These are phyloP conservation scores for Buddleja alternifolia DNA, from an alignment of 257 asterid genomes.

Conservation along the genomic window DNA sequence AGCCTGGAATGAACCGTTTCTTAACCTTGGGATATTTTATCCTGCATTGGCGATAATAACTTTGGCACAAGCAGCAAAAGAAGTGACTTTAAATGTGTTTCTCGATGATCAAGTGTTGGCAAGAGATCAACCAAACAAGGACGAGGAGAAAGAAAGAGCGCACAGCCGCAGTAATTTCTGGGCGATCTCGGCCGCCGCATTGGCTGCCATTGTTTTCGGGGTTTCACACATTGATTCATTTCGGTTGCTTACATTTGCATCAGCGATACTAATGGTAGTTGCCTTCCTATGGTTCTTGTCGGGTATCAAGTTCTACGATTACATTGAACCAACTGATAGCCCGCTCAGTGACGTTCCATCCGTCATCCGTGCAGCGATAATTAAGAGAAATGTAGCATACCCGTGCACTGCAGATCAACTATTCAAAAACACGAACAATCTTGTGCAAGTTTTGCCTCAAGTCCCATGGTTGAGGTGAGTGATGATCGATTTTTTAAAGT, in stretches of 20 bases:
- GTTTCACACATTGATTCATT: background rate
- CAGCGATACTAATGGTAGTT: background rate
- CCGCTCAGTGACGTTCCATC: background rate
- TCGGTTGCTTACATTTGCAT: background rate
- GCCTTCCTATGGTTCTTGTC: constrained; percentile 13
- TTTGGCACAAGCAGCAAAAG: constrained; percentile 26
- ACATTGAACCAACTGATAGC: background rate
- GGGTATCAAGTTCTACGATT: background rate
- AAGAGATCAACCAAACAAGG: background rate
- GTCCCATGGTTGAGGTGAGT: constrained; percentile 29
- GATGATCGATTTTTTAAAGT: too few relatives aligned
- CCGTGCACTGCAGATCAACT: background rate
- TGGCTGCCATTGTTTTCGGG: constrained; percentile 1
- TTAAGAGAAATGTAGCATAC: background rate
- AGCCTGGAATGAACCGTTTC: background rate
- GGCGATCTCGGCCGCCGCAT: background rate
- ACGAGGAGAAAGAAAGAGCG: constrained; percentile 7
- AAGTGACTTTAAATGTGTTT: constrained; percentile 3
- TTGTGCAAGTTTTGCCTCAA: background rate
- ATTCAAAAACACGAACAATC: background rate
- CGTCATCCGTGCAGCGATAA: constrained; percentile 19
- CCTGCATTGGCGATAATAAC: constrained; percentile 20
- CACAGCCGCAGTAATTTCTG: background rate
- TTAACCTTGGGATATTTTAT: background rate
- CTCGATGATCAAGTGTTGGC: constrained; percentile 30